Conservation (phyloP, 78 protist species). For the Guillardia theta region DNA sequence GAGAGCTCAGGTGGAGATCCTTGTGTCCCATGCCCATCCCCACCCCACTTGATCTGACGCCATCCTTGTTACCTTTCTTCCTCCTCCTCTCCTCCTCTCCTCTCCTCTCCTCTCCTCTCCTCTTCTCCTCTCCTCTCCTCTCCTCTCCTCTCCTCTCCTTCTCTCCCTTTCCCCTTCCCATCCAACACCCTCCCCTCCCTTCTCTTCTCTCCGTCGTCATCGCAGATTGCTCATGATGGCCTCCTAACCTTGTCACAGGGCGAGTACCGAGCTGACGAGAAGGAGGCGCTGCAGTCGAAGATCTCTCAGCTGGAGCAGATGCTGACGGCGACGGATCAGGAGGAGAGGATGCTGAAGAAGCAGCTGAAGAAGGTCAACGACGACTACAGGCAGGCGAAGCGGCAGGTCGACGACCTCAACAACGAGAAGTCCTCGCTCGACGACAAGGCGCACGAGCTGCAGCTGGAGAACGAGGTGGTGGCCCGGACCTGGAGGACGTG, state of each 20-base stretch:
- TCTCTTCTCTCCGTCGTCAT: background rate
- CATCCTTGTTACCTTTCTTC: background rate
- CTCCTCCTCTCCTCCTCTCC: background rate
- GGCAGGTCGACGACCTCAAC: background rate
- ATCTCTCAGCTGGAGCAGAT: background rate
- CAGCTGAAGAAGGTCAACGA: slow-evolving; percentile 45
- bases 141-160: background rate
- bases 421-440: background rate
- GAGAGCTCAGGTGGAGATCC: slow-evolving; percentile 57
- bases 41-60: background rate
- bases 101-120: background rate
- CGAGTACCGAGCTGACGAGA: slow-evolving; percentile 45
- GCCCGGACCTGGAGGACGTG: background rate
- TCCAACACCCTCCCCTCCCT: background rate
- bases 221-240: background rate
- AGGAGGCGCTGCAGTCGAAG: background rate
- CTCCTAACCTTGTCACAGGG: slow-evolving; percentile 60
- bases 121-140: background rate
- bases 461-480: slow-evolving; percentile 35
- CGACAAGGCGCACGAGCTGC: background rate
- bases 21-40: background rate
- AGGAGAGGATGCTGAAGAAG: slow-evolving; percentile 47
- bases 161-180: background rate
- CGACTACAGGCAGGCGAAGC: background rate
- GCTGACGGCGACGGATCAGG: background rate